Conservation (phyloP, 2,329 filamentous ascomycete species). For the Leptographium lundbergii region DNA sequence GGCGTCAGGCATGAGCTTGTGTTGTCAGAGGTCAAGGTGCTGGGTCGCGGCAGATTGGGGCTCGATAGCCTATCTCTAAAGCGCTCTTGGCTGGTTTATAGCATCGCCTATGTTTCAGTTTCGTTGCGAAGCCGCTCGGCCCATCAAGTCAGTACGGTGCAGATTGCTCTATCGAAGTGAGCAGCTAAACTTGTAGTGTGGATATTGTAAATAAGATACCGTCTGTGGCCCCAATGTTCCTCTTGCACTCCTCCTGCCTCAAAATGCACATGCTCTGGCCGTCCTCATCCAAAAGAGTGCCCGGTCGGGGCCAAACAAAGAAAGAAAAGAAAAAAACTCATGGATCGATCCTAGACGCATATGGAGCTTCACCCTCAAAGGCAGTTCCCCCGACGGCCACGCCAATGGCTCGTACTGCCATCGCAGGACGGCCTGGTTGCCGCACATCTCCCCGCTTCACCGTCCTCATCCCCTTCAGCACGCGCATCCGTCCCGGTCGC, state of each 20-base stretch:
- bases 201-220: background rate
- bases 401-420: background rate
- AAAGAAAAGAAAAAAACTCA: background rate
- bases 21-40: no score
- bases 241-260: background rate
- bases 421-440: background rate
- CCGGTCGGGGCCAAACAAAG: background rate
- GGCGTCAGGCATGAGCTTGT: background rate
- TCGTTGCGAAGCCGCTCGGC: background rate
- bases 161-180: background rate
- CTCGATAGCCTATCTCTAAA: background rate
- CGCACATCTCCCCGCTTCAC: background rate
- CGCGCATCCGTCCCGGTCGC: conserved; percentile 82
- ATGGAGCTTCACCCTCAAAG: background rate
- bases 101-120: background rate
- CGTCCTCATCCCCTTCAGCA: conserved; percentile 45
- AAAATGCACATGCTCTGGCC: background rate
- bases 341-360: background rate
- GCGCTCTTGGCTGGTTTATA: background rate
- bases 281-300: background rate
- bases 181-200: background rate
- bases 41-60: background rate
- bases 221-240: background rate
- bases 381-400: background rate
- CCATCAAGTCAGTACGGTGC: background rate